Conservation (phyloP, 352 stramenopile genomes). For the Pythium aristosporum region DNA sequence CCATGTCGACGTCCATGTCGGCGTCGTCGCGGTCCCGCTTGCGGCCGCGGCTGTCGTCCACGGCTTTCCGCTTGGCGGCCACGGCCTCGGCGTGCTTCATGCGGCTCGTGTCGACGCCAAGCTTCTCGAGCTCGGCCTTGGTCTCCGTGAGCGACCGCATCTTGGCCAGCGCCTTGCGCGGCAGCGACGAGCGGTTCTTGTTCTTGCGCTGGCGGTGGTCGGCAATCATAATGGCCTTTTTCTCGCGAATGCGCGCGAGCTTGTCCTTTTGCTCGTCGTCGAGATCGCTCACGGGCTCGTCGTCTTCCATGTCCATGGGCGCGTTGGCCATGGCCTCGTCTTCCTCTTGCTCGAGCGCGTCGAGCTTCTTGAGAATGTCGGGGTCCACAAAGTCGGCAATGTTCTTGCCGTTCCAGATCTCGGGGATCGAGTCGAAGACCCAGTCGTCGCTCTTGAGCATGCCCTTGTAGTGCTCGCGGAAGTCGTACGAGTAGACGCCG, state of each 20-base stretch:
- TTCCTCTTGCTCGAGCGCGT: constrained; percentile 96
- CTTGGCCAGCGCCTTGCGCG: constrained; percentile 85
- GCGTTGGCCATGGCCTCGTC: constrained; percentile 93
- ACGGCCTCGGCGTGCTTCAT: constrained; percentile 89
- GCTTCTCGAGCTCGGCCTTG: constrained; percentile 89
- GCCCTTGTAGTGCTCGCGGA: constrained; percentile 96
- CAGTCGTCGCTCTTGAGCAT: constrained; percentile 96
- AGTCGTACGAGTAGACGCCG: constrained; percentile 97
- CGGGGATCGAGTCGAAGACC: constrained; percentile 96
- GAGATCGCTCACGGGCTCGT: constrained; percentile 88
- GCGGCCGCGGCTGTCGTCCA: constrained; percentile 75
- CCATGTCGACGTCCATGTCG: constrained; percentile 85
- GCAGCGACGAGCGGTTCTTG: constrained; percentile 91
- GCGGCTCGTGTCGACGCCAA: constrained; percentile 89
- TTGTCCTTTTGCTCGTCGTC: constrained; percentile 96
- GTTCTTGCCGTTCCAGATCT: constrained; percentile 99
- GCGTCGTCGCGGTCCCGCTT: constrained; percentile 84
- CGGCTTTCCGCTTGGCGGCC: constrained; percentile 62
- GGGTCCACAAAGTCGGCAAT: constrained; percentile 99
- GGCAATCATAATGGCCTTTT: constrained; percentile 83
- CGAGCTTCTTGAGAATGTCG: constrained; percentile 97
- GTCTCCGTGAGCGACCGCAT: constrained; percentile 71
- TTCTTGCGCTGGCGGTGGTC: constrained; percentile 94
- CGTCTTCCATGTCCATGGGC: constrained; percentile 81
- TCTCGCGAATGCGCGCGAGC: constrained; percentile 76